Conservation (phyloP, 257 asterid genomes). For the Verbascum thapsus region DNA sequence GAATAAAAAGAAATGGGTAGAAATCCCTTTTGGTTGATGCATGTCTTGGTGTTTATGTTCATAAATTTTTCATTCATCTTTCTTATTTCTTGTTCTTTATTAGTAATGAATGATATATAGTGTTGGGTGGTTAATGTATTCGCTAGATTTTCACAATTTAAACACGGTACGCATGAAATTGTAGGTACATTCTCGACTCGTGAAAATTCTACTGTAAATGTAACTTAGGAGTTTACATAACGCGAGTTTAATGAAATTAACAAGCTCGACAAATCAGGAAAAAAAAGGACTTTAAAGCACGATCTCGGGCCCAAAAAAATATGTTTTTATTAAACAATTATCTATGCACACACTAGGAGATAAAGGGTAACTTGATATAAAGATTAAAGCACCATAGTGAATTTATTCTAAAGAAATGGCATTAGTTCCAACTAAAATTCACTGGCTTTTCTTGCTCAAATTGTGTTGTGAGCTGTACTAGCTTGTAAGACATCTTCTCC, state of each 20-base stretch:
- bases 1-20: slow-evolving; percentile 22
- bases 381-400: not conserved
- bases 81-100: not conserved
- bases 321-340: not conserved
- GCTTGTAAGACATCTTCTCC: slow-evolving; percentile 36
- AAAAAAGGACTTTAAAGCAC: too few relatives aligned
- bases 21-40: slow-evolving; percentile 29
- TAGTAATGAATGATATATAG: not conserved
- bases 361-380: not conserved
- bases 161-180: not conserved
- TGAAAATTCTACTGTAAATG: not conserved
- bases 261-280: too few relatives aligned
- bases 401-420: slow-evolving; percentile 21
- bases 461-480: slow-evolving; percentile 46
- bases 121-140: not conserved
- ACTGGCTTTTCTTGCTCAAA: slow-evolving; percentile 44
- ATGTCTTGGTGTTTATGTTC: not conserved
- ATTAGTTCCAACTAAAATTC: slow-evolving; percentile 37
- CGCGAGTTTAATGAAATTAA: too few relatives aligned
- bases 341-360: slow-evolving; percentile 13
- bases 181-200: not conserved
- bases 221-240: too few relatives aligned
- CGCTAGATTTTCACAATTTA: not conserved
- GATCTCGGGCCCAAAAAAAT: too few relatives aligned
- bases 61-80: not conserved